Conservation (phyloP, 805 yeast species). For the Saturnispora sekii region DNA sequence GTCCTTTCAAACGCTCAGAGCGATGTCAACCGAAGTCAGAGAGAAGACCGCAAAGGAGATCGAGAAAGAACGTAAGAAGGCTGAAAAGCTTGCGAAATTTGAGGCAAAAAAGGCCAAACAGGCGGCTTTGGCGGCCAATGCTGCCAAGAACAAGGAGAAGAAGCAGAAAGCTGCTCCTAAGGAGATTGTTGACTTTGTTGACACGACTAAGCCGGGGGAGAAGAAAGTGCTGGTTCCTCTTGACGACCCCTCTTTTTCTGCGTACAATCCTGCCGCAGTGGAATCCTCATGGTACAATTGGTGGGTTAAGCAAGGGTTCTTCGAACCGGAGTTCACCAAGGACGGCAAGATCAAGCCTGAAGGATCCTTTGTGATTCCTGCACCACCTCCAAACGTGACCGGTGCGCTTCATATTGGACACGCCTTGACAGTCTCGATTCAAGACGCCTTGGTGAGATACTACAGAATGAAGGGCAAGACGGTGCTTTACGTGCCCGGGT, state of each 20-base stretch:
- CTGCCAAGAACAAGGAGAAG: constrained; percentile 35
- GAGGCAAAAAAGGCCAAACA: constrained; percentile 75
- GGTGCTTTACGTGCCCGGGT: constrained; percentile 87
- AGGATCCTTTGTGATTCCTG: constrained; percentile 84
- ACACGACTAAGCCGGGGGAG: constrained; percentile 78
- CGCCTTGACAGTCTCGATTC: constrained; percentile 90
- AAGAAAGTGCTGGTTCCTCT: constrained; percentile 80
- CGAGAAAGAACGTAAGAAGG: constrained; percentile 54
- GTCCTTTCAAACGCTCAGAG: not conserved
- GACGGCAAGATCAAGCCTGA: constrained; percentile 72
- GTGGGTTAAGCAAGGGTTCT: constrained; percentile 88
- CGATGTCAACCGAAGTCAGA: constrained; percentile 11
- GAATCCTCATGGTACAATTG: constrained; percentile 97
- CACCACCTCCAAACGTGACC: constrained; percentile 99
- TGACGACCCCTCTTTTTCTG: constrained; percentile 88
- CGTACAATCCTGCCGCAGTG: constrained; percentile 85
- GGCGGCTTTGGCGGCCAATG: constrained; percentile 44
- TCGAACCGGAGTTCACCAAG: constrained; percentile 73
- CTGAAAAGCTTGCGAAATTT: constrained; percentile 51
- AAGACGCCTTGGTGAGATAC: constrained; percentile 86
- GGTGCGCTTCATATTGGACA: constrained; percentile 99
- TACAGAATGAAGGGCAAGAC: constrained; percentile 97
- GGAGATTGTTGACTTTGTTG: constrained; percentile 77
- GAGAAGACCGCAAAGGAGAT: constrained; percentile 59
- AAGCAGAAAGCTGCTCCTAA: constrained; percentile 64